A percentile compares a stretch with the other conserved stretches of the same genome.
phyloP scores from a whole-genome alignment of 2,329 filamentous ascomycete genomes.

The Monosporascus sp. region DNA sequence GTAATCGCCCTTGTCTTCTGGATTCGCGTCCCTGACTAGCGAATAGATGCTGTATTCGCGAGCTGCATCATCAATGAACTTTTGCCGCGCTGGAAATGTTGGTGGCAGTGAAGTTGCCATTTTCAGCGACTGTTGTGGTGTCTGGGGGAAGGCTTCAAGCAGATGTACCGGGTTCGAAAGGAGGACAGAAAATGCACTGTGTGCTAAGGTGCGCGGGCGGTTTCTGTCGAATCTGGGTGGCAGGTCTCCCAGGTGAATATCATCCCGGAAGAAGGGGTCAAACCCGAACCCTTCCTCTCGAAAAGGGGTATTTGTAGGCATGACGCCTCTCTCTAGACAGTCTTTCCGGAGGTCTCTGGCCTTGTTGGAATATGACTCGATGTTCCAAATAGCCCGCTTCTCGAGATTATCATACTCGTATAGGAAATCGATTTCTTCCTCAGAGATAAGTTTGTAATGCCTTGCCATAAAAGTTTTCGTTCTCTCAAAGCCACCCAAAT shows the following conservation, averaged over 20 bases:
- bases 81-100: constrained; percentile 27
- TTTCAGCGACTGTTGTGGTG: constrained; percentile 35
- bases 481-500: constrained; percentile 25
- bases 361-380: constrained; percentile 28
- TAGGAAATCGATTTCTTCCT: constrained; percentile 39
- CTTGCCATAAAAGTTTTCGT: constrained; percentile 29
- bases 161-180: constrained; percentile 45
- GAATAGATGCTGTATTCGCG: constrained; percentile 45
- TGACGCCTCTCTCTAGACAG: constrained; percentile 36
- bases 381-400: constrained; percentile 24
- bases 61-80: constrained; percentile 33
- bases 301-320: constrained; percentile 35
- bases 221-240: constrained; percentile 12
- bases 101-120: constrained; percentile 32
- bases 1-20: constrained; percentile 36
- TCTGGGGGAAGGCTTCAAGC: constrained; percentile 32
- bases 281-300: constrained; percentile 37
- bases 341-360: constrained; percentile 30
- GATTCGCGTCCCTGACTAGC: constrained; percentile 31
- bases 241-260: constrained; percentile 34
- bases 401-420: constrained; percentile 35
- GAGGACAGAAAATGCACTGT: constrained; percentile 38
- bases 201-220: constrained; percentile 26
- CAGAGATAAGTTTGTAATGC: constrained; percentile 23
- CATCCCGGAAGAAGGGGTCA: constrained; percentile 32